Evolutionary conservation across 2,329 filamentous ascomycete genomes (phyloP).

Genomic region (Colletotrichum eleusines): DNA sequence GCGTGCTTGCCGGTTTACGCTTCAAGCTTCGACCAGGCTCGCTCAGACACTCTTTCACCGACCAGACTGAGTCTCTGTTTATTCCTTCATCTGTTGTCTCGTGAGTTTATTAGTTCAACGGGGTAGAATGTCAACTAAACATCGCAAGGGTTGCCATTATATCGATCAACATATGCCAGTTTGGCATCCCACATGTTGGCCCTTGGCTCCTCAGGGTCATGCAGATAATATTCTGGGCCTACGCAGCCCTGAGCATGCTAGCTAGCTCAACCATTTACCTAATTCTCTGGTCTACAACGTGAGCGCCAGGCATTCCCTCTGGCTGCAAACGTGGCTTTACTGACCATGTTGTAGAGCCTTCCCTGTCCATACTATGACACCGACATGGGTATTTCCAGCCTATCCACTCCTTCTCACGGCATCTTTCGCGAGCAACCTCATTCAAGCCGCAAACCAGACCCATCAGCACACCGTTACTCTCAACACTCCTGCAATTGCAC

Average conservation of each 20-base stretch:
- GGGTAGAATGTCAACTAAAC: neutral
- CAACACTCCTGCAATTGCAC: constrained; percentile 60
- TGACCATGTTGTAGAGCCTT: constrained; percentile 56
- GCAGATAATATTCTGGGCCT: constrained; percentile 80
- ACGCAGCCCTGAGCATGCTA: constrained; percentile 74
- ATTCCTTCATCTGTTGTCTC: constrained; percentile 74
- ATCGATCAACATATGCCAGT: constrained; percentile 82
- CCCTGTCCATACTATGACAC: constrained; percentile 86
- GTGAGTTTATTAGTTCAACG: constrained; percentile 47
- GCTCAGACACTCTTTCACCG: constrained; percentile 77
- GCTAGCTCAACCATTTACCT: constrained; percentile 80
- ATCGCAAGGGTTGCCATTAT: constrained; percentile 76
- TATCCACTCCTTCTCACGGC: constrained; percentile 84
- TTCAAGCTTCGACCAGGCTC: constrained; percentile 79
- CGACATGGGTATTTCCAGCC: constrained; percentile 88
- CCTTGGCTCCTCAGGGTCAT: constrained; percentile 72
- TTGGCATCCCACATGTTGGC: constrained; percentile 73
- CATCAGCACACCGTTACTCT: constrained; percentile 47
- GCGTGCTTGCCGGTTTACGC: constrained; percentile 72
- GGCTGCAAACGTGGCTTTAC: neutral
- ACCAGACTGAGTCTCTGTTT: constrained; percentile 84
- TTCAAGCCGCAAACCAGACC: constrained; percentile 54
- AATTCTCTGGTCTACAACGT: constrained; percentile 74
- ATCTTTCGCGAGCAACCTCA: constrained; percentile 74
- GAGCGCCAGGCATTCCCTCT: constrained; percentile 43